These are phyloP conservation scores for Byssothecium circinans DNA, from an alignment of 2,329 filamentous ascomycete species.

Conservation along the genomic window DNA sequence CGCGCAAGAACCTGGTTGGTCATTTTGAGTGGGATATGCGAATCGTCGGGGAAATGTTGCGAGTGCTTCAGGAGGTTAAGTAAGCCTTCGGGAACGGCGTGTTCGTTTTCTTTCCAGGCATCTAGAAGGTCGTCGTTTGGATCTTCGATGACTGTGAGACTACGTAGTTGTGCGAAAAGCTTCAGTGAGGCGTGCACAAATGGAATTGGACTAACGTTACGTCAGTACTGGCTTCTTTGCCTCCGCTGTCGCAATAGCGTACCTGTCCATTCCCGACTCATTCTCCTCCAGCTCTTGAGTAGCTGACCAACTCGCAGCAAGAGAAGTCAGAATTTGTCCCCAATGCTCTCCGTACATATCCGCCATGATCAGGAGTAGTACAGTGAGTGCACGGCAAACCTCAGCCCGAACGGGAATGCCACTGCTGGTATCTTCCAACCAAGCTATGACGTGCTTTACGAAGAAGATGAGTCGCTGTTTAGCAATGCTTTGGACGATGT, in stretches of 20 bases:
- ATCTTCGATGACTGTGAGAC: slow-evolving; percentile 59
- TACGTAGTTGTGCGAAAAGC: slow-evolving; percentile 65
- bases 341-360: slow-evolving; percentile 90
- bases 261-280: slow-evolving; percentile 30
- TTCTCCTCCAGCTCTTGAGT: slow-evolving; percentile 28
- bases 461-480: slow-evolving; percentile 77
- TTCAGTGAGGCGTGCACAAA: slow-evolving; percentile 73
- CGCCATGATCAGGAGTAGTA: slow-evolving; percentile 71
- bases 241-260: not conserved
- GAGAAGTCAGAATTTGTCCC: slow-evolving; percentile 53
- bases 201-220: slow-evolving; percentile 45
- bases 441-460: slow-evolving; percentile 74
- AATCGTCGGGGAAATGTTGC: slow-evolving; percentile 53
- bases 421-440: slow-evolving; percentile 59
- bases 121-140: slow-evolving; percentile 86
- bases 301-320: slow-evolving; percentile 43
- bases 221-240: not conserved
- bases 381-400: slow-evolving; percentile 55
- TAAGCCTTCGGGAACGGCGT: slow-evolving; percentile 59
- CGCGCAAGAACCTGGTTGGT: slow-evolving; percentile 75
- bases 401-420: slow-evolving; percentile 58
- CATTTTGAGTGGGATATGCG: slow-evolving; percentile 69
- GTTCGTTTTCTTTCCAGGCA: slow-evolving; percentile 64
- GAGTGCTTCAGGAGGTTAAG: slow-evolving; percentile 64
- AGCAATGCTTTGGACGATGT: slow-evolving; percentile 52